Conservation (phyloP, 176 grass and related monocot species). For the Carex scoparia region DNA sequence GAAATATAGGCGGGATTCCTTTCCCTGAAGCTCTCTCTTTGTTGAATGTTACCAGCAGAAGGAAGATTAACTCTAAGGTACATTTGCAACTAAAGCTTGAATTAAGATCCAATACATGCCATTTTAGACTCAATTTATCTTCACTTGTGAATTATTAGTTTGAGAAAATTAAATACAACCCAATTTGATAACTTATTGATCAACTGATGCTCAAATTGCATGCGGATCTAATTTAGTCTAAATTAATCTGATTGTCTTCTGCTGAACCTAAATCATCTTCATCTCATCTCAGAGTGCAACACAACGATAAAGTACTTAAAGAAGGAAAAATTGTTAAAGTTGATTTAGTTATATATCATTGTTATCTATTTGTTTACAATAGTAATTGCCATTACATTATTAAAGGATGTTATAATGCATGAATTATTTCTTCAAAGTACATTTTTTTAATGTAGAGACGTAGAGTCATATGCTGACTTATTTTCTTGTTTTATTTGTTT, state of each 20-base stretch:
- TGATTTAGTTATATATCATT: too few relatives aligned
- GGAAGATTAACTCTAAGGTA: conserved; percentile 40
- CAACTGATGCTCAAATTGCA: background rate
- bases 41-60: conserved; percentile 73
- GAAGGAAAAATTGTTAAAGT: too few relatives aligned
- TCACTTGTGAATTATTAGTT: background rate
- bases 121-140: background rate
- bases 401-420: too few relatives aligned
- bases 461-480: too few relatives aligned
- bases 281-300: background rate
- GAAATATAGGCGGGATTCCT: conserved; percentile 36
- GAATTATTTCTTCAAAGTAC: too few relatives aligned
- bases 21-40: conserved; percentile 69
- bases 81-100: background rate
- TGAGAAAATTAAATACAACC: background rate
- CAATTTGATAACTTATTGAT: background rate
- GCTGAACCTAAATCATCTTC: background rate
- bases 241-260: too few relatives aligned
- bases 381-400: background rate
- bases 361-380: too few relatives aligned
- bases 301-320: background rate
- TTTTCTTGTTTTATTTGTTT: too few relatives aligned
- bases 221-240: background rate
- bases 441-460: too few relatives aligned
- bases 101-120: background rate